Base-by-base conservation (phyloP, 148 eudicot genomes). In the Pouteria glomerata region DNA sequence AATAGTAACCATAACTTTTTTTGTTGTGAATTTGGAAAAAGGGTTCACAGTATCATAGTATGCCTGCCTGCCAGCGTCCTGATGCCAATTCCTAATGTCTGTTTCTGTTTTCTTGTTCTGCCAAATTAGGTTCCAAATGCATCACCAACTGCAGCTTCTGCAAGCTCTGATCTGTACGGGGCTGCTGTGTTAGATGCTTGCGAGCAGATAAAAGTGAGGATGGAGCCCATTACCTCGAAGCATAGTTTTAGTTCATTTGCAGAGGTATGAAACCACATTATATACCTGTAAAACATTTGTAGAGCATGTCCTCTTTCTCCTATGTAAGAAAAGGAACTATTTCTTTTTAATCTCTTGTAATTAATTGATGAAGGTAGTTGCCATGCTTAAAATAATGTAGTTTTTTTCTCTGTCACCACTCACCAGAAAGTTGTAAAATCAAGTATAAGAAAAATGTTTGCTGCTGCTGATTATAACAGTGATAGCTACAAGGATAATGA, bases 101-200 rank as follows among this genome's bases (percentile, higher is more conserved):
- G 31, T 21, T 68, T n/a, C 65, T 62, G 55, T 37, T 58, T 71
- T 29, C 58, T 7, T 76, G 52, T 77, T 21, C 70, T 71, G 50
- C 53, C 76, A 66, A 23, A 69, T 59, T 59, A 95, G 99, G 97
- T 95, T 57, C 99, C 99, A 65, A 95, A 95, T 88, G 80, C 99
- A 72, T 89, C 99, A 30, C 97, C 99, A 53, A 95, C 97, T 31
- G 97, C 99, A 57, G 99, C 97, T 76, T 95, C 99, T 48, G 99
- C 96, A 55, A 95, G 99, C 75, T 95, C 99, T 73, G 97, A 95
- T 78, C 74, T 91, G 81, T 95, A 95, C 63, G 99, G 99, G 30
- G 96, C 97, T 72, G 99, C 99, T 72, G 97, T 92, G 59, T 79
- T 95, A 57, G 99, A 92, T 90, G 97, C 99, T 27, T 95, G 99